phyloP scores from a whole-genome alignment of 2,329 filamentous ascomycete species.

The Phoma herbarum region DNA sequence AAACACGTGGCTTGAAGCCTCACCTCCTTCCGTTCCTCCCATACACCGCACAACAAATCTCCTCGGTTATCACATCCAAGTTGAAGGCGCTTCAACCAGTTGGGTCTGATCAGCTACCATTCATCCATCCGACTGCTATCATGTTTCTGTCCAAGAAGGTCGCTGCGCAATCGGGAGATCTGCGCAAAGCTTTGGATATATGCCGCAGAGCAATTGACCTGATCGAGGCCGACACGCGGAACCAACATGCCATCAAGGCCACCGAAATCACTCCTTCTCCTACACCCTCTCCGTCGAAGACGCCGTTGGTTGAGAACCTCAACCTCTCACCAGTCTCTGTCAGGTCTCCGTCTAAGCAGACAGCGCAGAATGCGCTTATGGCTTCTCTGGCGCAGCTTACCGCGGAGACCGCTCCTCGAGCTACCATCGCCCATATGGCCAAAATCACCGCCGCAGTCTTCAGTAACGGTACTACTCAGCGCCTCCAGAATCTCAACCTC shows the following conservation, averaged over 20 bases:
- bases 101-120: conserved; percentile 73
- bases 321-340: conserved; percentile 68
- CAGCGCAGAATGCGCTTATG: conserved; percentile 35
- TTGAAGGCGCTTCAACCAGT: conserved; percentile 77
- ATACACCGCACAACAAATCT: conserved; percentile 88
- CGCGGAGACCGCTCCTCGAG: conserved; percentile 81
- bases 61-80: conserved; percentile 83
- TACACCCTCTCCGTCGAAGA: conserved; percentile 73
- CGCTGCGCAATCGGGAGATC: conserved; percentile 89
- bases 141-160: conserved; percentile 95
- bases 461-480: conserved; percentile 84
- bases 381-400: conserved; percentile 70
- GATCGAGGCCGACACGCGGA: conserved; percentile 82
- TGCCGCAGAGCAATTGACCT: conserved; percentile 88
- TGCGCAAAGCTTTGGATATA: conserved; percentile 95
- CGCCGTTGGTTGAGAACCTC: conserved; percentile 79
- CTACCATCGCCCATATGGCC: conserved; percentile 89
- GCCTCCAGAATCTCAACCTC: conserved; percentile 86
- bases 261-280: conserved; percentile 55
- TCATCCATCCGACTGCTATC: conserved; percentile 92
- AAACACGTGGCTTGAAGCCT: conserved; percentile 90
- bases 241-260: conserved; percentile 72
- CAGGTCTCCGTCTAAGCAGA: conserved; percentile 54
- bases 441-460: conserved; percentile 90
- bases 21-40: conserved; percentile 90